Evolutionary conservation across 2,329 filamentous ascomycete species (phyloP).

Genomic region (Amauroascus niger): DNA sequence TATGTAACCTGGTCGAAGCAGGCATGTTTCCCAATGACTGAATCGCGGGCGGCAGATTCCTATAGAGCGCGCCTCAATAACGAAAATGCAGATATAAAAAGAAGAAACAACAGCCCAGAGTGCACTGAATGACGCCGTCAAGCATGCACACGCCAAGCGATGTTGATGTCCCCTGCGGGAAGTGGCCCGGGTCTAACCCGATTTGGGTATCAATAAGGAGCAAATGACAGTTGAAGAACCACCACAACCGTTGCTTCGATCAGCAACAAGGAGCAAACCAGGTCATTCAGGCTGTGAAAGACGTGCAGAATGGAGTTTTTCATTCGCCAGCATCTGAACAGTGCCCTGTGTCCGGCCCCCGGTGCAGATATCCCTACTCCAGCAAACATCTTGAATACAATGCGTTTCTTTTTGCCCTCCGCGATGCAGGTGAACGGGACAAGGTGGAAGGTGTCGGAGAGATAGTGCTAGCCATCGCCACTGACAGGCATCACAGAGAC

Average conservation of each 20-base stretch:
- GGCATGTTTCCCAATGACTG: constrained; percentile 17
- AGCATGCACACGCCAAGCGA: not conserved
- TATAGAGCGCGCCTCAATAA: constrained; percentile 23
- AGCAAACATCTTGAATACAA: constrained; percentile 8
- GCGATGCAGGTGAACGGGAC: not conserved
- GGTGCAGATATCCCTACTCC: not conserved
- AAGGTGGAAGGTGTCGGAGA: not conserved
- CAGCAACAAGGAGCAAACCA: constrained; percentile 7
- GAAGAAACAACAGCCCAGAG: not conserved
- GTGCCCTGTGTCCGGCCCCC: not conserved
- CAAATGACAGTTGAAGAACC: constrained; percentile 4
- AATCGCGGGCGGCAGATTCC: constrained; percentile 4
- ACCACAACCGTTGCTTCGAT: not conserved
- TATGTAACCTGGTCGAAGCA: constrained; percentile 7
- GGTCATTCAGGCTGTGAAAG: not conserved
- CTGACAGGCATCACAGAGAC: not conserved
- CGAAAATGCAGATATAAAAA: constrained; percentile 5
- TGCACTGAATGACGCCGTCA: not conserved
- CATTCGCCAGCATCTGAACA: constrained; percentile 5
- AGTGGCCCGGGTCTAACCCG: constrained; percentile 12
- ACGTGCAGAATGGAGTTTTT: constrained; percentile 1
- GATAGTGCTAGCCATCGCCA: not conserved
- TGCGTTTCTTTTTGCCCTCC: not conserved
- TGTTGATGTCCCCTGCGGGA: constrained; percentile 5
- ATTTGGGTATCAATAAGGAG: constrained; percentile 17